Conservation (phyloP, 805 yeast species). For the Teunomyces funiuensis region DNA sequence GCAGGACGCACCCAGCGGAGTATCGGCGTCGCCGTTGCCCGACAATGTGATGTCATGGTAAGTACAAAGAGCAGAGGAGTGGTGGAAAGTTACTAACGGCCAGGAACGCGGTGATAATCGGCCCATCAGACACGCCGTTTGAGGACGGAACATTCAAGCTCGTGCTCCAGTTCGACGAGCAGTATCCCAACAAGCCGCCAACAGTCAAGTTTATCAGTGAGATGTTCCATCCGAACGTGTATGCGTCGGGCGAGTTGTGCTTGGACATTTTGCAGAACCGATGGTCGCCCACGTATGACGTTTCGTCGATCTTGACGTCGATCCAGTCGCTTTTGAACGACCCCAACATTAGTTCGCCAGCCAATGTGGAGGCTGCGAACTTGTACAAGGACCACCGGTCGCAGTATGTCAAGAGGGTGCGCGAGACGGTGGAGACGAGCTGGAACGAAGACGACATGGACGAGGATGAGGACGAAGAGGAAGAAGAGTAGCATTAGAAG, state of each 20-base stretch:
- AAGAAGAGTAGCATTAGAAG: conserved; percentile 16
- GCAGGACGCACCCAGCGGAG: conserved; percentile 97
- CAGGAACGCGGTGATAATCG: conserved; percentile 92
- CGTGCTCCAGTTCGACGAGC: conserved; percentile 87
- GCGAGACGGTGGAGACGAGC: conserved; percentile 91
- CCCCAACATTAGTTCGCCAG: conserved; percentile 95
- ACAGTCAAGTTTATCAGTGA: conserved; percentile 84
- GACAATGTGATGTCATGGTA: conserved; percentile 94
- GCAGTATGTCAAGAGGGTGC: conserved; percentile 86
- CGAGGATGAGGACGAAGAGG: conserved; percentile 49
- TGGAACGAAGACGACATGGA: conserved; percentile 82
- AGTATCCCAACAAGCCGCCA: conserved; percentile 97
- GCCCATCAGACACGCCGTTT: conserved; percentile 96
- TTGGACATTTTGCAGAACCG: conserved; percentile 93
- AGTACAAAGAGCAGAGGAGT: not conserved
- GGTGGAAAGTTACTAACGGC: conserved; percentile 7
- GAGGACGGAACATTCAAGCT: conserved; percentile 96
- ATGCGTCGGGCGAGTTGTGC: conserved; percentile 93
- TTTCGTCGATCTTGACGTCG: conserved; percentile 89
- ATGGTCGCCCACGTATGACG: conserved; percentile 99
- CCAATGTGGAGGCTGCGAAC: conserved; percentile 96
- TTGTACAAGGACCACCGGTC: conserved; percentile 92
- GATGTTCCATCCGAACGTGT: conserved; percentile 98
- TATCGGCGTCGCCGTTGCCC: conserved; percentile 93
- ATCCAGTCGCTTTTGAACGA: conserved; percentile 90